Evolutionary conservation across 163 green algal genomes (phyloP).

Genomic region (Coccomyxa subellipsoidea): DNA sequence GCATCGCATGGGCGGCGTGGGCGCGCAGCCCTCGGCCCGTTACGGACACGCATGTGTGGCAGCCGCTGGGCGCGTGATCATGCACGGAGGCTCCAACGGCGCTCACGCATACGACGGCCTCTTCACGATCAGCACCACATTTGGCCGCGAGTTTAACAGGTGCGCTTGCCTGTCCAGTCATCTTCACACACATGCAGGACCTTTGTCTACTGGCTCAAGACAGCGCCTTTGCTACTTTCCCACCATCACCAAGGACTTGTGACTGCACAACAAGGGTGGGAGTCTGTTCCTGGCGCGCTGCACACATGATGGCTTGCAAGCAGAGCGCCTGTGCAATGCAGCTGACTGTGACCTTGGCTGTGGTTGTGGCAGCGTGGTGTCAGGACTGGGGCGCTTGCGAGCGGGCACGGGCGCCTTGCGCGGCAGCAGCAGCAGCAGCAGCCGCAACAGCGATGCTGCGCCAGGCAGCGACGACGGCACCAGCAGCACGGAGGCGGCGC

Average conservation of each 20-base stretch:
- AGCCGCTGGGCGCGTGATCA: conserved; percentile 31
- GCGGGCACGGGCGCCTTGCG: background rate
- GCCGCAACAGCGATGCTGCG: background rate
- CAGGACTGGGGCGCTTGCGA: background rate
- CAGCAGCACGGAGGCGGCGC: conserved; percentile 1
- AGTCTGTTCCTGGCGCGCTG: too few relatives aligned
- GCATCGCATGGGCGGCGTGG: conserved; percentile 40
- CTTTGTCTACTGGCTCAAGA: background rate
- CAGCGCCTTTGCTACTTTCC: background rate
- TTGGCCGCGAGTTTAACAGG: conserved; percentile 11
- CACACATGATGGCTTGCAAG: too few relatives aligned
- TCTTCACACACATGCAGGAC: too few relatives aligned
- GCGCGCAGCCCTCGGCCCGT: conserved; percentile 44
- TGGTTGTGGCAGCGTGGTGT: background rate
- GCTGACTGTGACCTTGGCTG: too few relatives aligned
- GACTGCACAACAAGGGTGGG: too few relatives aligned
- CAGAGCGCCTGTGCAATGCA: too few relatives aligned
- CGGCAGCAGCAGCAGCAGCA: conserved; percentile 17
- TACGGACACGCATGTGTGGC: conserved; percentile 52
- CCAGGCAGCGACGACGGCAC: background rate
- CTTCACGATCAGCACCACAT: conserved; percentile 45
- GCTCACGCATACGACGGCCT: conserved; percentile 55
- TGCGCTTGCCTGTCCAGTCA: background rate
- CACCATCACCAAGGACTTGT: background rate
- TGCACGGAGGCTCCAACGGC: conserved; percentile 62